Base-by-base conservation (phyloP, 441 rosid species). In the Aleurites moluccanus region DNA sequence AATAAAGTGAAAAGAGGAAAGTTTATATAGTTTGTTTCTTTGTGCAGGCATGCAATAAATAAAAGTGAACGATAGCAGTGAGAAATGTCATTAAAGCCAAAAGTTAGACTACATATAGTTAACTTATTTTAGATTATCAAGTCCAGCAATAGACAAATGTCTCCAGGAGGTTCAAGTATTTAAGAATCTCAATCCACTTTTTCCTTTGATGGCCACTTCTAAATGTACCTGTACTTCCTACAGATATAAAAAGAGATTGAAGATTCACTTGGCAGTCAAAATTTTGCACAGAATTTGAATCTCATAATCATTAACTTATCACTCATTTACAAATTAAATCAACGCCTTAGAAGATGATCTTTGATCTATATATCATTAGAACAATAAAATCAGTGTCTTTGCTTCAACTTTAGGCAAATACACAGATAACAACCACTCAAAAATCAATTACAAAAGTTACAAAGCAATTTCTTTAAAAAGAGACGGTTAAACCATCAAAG, bases 351-450 rank as follows among this genome's bases (percentile, higher is more conserved):
- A 1, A 2, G 20, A 69, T 53, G 21, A 21, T 70, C 33, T 35
- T 53, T 20, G 10, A 2, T 55, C 63, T n/a, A 20, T n/a, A 10
- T 52, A 25, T 28, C 13, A 21, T 45, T 50, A 71, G 4, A 56
- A 11, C 50, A 70, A 18, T 16, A 25, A 25, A 21, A 6, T 1
- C 16, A 20, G 28, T 18, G 9, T 8, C 11, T 45, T 35, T 27
- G 25, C 55, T 40, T 52, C 77, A 52, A 25, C 27, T 44, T 35
- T 73, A 62, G 59, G 69, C 67, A 23, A 62, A 62, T 20, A 63
- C 45, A 33, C 21, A 21, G 11, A 15, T 35, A 33, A 6, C 23
- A 35, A 73, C 33, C 13, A 60, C 42, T 25, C 20, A 42, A 10
- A 27, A 20, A 47, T 28, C 27, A 57, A 44, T 21, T 21, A 60